Evolutionary conservation across 345 rosid genomes (phyloP), one percentile per base, ranked within the genome.

Genomic region (Linum trigynum): DNA sequence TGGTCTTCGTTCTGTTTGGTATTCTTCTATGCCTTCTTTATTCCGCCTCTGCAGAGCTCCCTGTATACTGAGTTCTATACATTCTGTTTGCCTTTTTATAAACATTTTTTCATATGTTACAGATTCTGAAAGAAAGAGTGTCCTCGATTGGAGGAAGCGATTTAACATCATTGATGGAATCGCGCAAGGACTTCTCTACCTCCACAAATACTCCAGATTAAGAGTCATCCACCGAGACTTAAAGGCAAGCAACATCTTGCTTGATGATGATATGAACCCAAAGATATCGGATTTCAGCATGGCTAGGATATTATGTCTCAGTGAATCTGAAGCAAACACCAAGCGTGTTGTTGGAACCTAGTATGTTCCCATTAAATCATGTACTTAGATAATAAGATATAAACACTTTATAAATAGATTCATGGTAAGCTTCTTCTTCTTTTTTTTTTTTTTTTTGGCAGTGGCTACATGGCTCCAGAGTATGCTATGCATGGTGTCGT

Each of bases 401-500:
- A 14, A 2, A 45, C 7, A 45, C 9, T 6, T 7, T 45, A 45
- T 2, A 45, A 6, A 45, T 45, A 14, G 9, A 45, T 3, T 45
- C 9, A 45, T 45, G 45, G 7, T 3, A 7, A 10, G 60, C n/a
- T n/a, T n/a, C 11, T 10, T 55, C 11, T 2, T 58, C 11, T 58
- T 6, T 3, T 58, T 58, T 17, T 12, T 32, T 17, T 17, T 17
- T 58, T 15, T 32, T 9, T 17, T 9, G 23, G 35, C 38, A 58
- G 61, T 3, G 61, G 61, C 8, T 67, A 66, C 5, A 61, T 66
- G 70, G 8, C 70, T 61, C 75, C 70, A 5, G 75, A 71, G 40
- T 66, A 72, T 38, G 71, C 55, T 0, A 32, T 61, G 23, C n/a
- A 38, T 5, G 71, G 71, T 12, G 8, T 66, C 38, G 57, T 67